Evolutionary conservation across 129 eudicot species (phyloP).

Genomic region (Ambrosia trifida): DNA sequence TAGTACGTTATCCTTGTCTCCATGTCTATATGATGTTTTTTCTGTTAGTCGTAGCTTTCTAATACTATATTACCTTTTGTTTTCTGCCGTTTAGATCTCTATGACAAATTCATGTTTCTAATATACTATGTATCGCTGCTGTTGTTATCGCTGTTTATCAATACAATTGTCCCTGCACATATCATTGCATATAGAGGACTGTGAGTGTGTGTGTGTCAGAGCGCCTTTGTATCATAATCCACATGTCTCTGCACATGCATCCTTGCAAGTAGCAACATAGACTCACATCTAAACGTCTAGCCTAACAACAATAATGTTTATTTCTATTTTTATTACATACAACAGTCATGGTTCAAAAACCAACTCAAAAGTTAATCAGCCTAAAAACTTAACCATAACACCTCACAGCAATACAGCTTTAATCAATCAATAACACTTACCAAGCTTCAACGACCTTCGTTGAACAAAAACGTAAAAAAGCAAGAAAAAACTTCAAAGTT

Average conservation of each 20-base stretch:
- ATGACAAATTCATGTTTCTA: too few species aligned
- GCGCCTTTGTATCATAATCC: neutral
- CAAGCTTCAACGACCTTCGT: constrained; percentile 15
- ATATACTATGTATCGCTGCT: too few species aligned
- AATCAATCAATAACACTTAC: neutral
- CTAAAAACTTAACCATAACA: constrained; percentile 8
- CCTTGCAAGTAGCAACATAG: constrained; percentile 6
- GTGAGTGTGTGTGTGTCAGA: neutral
- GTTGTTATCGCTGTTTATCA: neutral
- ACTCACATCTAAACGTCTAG: constrained; percentile 9
- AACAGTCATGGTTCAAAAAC: constrained; percentile 1
- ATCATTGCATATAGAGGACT: too few species aligned
- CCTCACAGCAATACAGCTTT: constrained; percentile 12
- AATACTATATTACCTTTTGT: too few species aligned
- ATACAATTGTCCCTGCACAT: neutral
- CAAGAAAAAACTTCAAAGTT: constrained; percentile 9
- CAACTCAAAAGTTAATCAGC: constrained; percentile 3
- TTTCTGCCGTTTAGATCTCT: too few species aligned
- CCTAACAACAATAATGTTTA: neutral
- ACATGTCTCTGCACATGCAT: constrained; percentile 5
- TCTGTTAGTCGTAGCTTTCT: too few species aligned
- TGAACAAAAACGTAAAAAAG: neutral
- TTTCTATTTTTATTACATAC: constrained; percentile 1
- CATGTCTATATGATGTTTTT: too few species aligned
- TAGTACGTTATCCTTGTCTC: too few species aligned